Percentiles rank a stretch among this genome's conserved stretches.
Evolutionary conservation across 1,139 yeast species (phyloP).

Genomic region (Lipomyces yarrowii): DNA sequence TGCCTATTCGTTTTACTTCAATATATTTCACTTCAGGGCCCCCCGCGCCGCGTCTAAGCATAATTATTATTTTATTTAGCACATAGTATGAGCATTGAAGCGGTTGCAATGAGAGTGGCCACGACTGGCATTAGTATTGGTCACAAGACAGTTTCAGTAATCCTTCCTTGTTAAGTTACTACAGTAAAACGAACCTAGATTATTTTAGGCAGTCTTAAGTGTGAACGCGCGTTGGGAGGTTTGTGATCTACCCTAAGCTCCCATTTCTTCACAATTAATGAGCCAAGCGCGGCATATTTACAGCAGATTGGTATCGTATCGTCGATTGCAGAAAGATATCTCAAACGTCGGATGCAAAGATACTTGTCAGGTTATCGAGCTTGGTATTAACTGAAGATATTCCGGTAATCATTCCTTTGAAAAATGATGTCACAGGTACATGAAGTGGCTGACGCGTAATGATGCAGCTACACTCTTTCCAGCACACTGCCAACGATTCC

Average conservation of each 20-base stretch:
- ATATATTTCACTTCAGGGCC: too few relatives aligned
- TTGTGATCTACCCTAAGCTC: not conserved
- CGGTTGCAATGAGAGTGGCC: too few relatives aligned
- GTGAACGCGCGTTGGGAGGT: conserved; percentile 6
- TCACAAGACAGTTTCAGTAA: not conserved
- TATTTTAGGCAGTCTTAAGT: conserved; percentile 3
- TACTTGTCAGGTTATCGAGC: not conserved
- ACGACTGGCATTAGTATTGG: too few relatives aligned
- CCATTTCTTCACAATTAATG: not conserved
- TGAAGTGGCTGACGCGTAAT: not conserved
- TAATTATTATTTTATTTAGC: too few relatives aligned
- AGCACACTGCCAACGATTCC: not conserved
- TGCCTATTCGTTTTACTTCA: too few relatives aligned
- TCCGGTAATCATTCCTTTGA: not conserved
- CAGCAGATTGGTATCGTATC: not conserved
- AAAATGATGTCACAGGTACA: not conserved
- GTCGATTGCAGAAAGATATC: not conserved
- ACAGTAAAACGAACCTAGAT: not conserved
- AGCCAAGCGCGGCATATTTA: not conserved
- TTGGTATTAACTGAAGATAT: not conserved
- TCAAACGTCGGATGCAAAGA: not conserved
- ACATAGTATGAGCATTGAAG: too few relatives aligned
- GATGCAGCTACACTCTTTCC: not conserved
- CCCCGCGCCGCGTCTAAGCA: too few relatives aligned
- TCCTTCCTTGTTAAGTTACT: not conserved